Evolutionary conservation across 2,329 filamentous ascomycete species (phyloP), one percentile per base, ranked within the genome.

Genomic region (Stachybotrys chartarum): DNA sequence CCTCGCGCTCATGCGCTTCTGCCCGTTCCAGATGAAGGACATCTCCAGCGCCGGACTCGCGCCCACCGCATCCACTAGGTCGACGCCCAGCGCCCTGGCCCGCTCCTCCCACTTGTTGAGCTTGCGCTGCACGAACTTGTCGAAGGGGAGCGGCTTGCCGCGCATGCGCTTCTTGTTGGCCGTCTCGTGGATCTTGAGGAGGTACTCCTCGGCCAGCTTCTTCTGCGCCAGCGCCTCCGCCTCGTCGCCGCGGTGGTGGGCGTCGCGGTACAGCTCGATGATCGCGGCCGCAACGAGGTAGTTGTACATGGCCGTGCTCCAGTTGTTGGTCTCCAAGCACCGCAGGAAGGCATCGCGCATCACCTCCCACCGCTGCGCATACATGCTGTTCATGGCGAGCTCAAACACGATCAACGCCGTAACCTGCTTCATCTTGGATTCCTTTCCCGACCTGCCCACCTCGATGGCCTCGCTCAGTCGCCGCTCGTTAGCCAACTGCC

Each of bases 1-100:
- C 0, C 74, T 72, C 1, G 72, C 63, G 2, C 81, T 76, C 90
- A 96, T 95, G 54, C 91, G 84, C 71, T 90, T 93, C 63, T 84
- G 85, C 0, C 92, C 93, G 65, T 90, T 92, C 92, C 92, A 97
- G 63, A 97, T 84, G 69, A 93, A 96, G 12, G 88, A 86, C 88
- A 97, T 96, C 74, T 97, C 94, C 64, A 91, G 83, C 1, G 90
- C 77, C 0, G 94, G 94, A 57, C 86, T 88, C 3, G 90, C 79
- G 0, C 91, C 91, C 8, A 95, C 78, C 0, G 88, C 91, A 62
- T 97, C 93, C 1, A 88, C 81, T 4, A 97, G 76, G 51, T 86
- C 81, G 35, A 90, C 72, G 2, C 80, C 77, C 70, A 85, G 81
- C 50, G 81, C 76, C 65, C 86, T 86, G 5, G 88, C 85, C 24